Conservation (phyloP, 352 stramenopile genomes). For the Phytophthora litchii region DNA sequence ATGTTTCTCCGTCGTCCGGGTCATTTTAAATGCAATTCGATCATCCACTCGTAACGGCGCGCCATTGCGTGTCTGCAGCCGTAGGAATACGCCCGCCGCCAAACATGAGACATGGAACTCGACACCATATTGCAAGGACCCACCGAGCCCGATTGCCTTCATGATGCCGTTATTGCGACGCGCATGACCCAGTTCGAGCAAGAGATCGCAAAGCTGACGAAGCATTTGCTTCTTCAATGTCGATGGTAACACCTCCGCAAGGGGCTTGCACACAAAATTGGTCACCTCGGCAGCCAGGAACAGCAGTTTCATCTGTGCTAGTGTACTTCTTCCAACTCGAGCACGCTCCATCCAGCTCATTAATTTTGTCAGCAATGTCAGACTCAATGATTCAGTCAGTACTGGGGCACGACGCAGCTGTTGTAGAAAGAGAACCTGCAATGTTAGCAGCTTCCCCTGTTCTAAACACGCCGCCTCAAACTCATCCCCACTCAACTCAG, state of each 20-base stretch:
- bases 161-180: slow-evolving; percentile 83
- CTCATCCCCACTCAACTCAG: slow-evolving; percentile 82
- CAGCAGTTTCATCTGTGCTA: slow-evolving; percentile 85
- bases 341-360: slow-evolving; percentile 79
- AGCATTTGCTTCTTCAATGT: slow-evolving; percentile 83
- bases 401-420: slow-evolving; percentile 64
- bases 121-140: slow-evolving; percentile 72
- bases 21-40: slow-evolving; percentile 81
- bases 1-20: slow-evolving; percentile 83
- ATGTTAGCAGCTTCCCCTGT: slow-evolving; percentile 76
- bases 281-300: slow-evolving; percentile 80
- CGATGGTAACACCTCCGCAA: slow-evolving; percentile 62
- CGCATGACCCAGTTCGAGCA: slow-evolving; percentile 70
- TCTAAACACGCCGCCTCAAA: slow-evolving; percentile 77
- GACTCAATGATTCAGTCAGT: slow-evolving; percentile 69
- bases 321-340: slow-evolving; percentile 45
- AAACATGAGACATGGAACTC: slow-evolving; percentile 86
- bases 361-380: slow-evolving; percentile 74
- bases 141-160: slow-evolving; percentile 84
- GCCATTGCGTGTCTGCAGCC: slow-evolving; percentile 77
- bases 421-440: slow-evolving; percentile 82
- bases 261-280: slow-evolving; percentile 69
- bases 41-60: slow-evolving; percentile 73
- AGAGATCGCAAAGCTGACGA: slow-evolving; percentile 62
- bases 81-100: slow-evolving; percentile 74